Base-by-base conservation (phyloP, 2,329 filamentous ascomycete genomes). In the Hymenoscyphus infarciens region DNA sequence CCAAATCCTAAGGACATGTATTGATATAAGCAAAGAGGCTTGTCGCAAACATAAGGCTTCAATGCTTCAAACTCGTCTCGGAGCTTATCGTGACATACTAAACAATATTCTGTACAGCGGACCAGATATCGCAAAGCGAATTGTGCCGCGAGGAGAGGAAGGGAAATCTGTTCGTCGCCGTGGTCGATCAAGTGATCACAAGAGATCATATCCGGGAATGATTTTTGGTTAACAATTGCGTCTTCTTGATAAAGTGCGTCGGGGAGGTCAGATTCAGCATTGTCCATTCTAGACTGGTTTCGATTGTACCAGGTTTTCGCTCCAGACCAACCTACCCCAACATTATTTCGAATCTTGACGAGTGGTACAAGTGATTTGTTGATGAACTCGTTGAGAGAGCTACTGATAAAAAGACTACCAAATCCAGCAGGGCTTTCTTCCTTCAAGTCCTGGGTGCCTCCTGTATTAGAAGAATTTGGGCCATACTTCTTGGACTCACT, bases 1-100 rank as follows among this genome's bases (percentile, higher is more conserved):
- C 92, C 93, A 70, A 97, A 88, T 0, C 91, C 92, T n/a, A 96
- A 80, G 16, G 84, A 82, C 81, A 96, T 90, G 76, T 95, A 96
- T 72, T 97, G 93, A 71, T 90, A 96, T 3, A 96, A 78, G 71
- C 93, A 97, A 2, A 97, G 75, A 15, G 80, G 80, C 42, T 83
- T 84, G 35, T 85, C 85, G 74, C 93, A 97, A 54, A 97, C 91
- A 64, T 89, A 91, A 2, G 90, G 90, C 68, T 90, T 91, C 64
- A 92, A 78, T 1, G 88, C 85, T 69, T 88, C 85, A 42, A 94
- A 87, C 8, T 84, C 82, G 1, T 81, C 81, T 1, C 81, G 80
- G 39, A 91, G 82, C 67, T 82, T 87, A 67, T 83, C 83, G 74
- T 96, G 90, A 71, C 93, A 97, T 27, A 93, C 87, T 61, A 96